Evolutionary conservation across 192 early-diverging fungal genomes (phyloP).

Genomic region (Coemansia sp.): DNA sequence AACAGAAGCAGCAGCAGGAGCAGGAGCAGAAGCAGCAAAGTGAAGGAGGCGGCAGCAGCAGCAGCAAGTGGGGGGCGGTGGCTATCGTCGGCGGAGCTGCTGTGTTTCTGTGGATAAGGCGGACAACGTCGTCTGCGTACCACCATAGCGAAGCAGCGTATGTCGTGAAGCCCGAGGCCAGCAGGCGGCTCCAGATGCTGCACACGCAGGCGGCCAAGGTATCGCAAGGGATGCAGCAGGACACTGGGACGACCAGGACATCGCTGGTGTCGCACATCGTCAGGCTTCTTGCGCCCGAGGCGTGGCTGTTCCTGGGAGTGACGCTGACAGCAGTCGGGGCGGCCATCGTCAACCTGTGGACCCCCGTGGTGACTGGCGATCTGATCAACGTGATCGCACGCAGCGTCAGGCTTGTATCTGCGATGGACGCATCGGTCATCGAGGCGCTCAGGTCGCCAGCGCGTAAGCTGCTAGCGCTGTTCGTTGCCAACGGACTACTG

Average conservation of each 20-base stretch:
- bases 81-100: constrained; percentile 31
- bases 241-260: background rate
- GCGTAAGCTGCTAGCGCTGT: constrained; percentile 55
- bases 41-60: background rate
- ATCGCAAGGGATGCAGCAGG: constrained; percentile 11
- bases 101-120: constrained; percentile 9
- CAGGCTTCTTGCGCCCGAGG: constrained; percentile 56
- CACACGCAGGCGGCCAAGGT: constrained; percentile 31
- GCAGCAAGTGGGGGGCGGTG: constrained; percentile 1
- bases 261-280: constrained; percentile 14
- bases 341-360: constrained; percentile 55
- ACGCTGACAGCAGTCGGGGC: constrained; percentile 59
- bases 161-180: constrained; percentile 10
- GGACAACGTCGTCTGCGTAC: background rate
- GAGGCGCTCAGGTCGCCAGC: constrained; percentile 53
- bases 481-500: constrained; percentile 59
- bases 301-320: constrained; percentile 55
- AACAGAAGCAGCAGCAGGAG: background rate
- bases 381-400: constrained; percentile 59
- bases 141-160: constrained; percentile 24
- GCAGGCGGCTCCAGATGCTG: constrained; percentile 34
- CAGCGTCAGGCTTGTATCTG: constrained; percentile 20
- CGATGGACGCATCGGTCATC: constrained; percentile 18
- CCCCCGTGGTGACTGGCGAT: constrained; percentile 60
- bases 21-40: background rate